phyloP scores from a whole-genome alignment of 2,329 filamentous ascomycete species.

The Malbranchea zuffiana region DNA sequence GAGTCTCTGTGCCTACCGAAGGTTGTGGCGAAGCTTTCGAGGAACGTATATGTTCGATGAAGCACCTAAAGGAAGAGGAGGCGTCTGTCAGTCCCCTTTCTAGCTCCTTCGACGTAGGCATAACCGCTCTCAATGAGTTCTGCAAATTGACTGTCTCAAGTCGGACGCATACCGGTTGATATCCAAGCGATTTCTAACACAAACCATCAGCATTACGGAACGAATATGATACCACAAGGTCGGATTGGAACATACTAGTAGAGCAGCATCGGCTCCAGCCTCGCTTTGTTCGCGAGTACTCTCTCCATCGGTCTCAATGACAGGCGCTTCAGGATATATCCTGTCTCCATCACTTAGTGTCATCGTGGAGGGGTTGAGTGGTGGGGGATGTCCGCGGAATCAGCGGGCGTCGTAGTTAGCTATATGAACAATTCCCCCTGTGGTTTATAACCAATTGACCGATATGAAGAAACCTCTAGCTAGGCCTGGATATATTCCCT shows the following conservation, averaged over 20 bases:
- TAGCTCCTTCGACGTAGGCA: neutral
- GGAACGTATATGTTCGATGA: slow-evolving; percentile 46
- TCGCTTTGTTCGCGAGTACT: slow-evolving; percentile 6
- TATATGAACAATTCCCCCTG: too few relatives aligned
- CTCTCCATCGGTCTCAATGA: slow-evolving; percentile 4
- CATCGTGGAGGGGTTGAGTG: slow-evolving; percentile 2
- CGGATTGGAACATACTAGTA: slow-evolving; percentile 23
- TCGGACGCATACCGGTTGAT: slow-evolving; percentile 47
- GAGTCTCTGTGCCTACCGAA: slow-evolving; percentile 41
- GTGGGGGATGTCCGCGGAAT: too few relatives aligned
- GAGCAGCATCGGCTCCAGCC: slow-evolving; percentile 22
- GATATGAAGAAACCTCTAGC: too few relatives aligned
- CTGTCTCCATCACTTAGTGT: neutral
- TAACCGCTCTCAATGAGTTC: too few relatives aligned
- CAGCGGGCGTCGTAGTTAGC: too few relatives aligned
- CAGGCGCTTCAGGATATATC: slow-evolving; percentile 4
- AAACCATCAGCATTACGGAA: neutral
- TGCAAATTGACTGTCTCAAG: too few relatives aligned
- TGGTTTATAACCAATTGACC: too few relatives aligned
- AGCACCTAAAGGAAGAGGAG: slow-evolving; percentile 35
- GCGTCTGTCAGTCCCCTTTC: slow-evolving; percentile 13
- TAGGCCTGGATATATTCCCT: too few relatives aligned
- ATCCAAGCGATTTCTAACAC: slow-evolving; percentile 40
- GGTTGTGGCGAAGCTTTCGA: slow-evolving; percentile 50
- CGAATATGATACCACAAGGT: neutral